Evolutionary conservation across 2,329 filamentous ascomycete species (phyloP).

Genomic region (Aspergillus hiratsukae): DNA sequence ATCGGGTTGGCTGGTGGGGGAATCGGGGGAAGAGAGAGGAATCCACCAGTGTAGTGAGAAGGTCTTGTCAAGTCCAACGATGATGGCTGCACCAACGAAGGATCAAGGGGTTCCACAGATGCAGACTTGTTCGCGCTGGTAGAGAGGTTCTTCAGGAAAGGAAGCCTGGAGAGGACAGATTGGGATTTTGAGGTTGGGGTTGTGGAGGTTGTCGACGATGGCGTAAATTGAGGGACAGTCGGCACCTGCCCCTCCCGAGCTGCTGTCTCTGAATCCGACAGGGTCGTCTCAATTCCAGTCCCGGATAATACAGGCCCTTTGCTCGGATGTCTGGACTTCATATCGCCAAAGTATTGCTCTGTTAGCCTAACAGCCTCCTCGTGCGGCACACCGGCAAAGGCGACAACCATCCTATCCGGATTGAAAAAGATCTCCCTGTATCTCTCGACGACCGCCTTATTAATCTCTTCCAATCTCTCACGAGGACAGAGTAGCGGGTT

Average conservation of each 20-base stretch:
- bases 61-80: constrained; percentile 58
- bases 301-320: constrained; percentile 50
- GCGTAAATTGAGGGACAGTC: constrained; percentile 38
- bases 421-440: constrained; percentile 82
- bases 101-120: constrained; percentile 52
- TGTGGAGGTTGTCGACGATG: constrained; percentile 35
- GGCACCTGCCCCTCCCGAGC: constrained; percentile 29
- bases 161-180: constrained; percentile 75
- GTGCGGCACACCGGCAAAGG: constrained; percentile 89
- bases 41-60: constrained; percentile 88
- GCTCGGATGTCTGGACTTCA: constrained; percentile 57
- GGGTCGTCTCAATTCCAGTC: constrained; percentile 54
- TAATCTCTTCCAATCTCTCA: constrained; percentile 72
- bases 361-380: constrained; percentile 71
- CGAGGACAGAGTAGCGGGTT: constrained; percentile 89
- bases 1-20: constrained; percentile 73
- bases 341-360: constrained; percentile 86
- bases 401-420: constrained; percentile 88
- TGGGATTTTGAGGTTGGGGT: constrained; percentile 42
- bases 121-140: constrained; percentile 62
- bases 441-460: constrained; percentile 65
- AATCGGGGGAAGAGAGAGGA: constrained; percentile 76
- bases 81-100: constrained; percentile 40
- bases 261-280: constrained; percentile 27
- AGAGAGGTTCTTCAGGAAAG: constrained; percentile 85